These are phyloP conservation scores for Rhodotorula sp. DNA, from an alignment of 1,284 basidiomycete genomes.

Conservation along the genomic window DNA sequence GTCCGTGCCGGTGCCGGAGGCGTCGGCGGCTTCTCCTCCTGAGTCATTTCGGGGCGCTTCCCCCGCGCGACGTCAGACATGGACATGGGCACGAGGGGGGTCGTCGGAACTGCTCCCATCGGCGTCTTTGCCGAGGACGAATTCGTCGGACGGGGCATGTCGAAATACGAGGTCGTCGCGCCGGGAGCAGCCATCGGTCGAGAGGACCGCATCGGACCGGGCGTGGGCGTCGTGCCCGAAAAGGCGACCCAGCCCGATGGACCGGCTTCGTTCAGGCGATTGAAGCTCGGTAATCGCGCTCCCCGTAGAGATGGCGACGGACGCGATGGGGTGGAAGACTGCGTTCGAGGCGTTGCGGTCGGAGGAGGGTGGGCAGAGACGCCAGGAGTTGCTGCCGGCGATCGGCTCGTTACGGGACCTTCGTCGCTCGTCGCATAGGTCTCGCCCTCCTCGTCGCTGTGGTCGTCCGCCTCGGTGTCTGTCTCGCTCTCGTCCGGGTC, in stretches of 20 bases:
- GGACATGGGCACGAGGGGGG: conserved; percentile 33
- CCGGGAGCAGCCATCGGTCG: conserved; percentile 8
- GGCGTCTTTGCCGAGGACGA: conserved; percentile 9
- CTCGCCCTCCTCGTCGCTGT: conserved; percentile 28
- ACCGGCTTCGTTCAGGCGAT: background rate
- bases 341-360: conserved; percentile 5
- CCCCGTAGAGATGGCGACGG: background rate
- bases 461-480: conserved; percentile 16
- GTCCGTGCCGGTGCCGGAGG: background rate
- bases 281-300: conserved; percentile 5
- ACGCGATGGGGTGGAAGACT: background rate
- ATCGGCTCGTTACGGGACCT: conserved; percentile 15
- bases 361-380: background rate
- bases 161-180: conserved; percentile 41
- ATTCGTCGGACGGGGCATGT: conserved; percentile 29
- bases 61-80: conserved; percentile 30
- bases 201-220: conserved; percentile 30
- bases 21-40: conserved; percentile 16
- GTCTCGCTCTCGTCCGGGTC: conserved; percentile 27
- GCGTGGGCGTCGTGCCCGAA: conserved; percentile 39
- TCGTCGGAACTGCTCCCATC: conserved; percentile 24
- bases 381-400: conserved; percentile 1
- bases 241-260: conserved; percentile 39
- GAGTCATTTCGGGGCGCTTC: conserved; percentile 19
- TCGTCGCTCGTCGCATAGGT: conserved; percentile 26